Base-by-base conservation (phyloP, 352 stramenopile species). In the Plasmopara muralis region DNA sequence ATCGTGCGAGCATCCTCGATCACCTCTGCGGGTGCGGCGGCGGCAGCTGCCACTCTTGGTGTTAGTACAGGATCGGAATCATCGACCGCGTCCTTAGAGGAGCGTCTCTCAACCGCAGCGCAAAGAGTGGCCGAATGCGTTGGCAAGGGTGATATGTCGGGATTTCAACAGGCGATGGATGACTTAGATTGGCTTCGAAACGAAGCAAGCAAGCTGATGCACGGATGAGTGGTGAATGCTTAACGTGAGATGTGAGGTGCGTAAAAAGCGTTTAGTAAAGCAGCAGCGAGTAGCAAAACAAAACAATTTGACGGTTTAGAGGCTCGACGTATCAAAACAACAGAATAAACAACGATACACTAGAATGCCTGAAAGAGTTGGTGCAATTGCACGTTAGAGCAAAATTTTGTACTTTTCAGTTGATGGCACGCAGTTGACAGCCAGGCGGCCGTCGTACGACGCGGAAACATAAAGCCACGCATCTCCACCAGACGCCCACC, bases 401-500 rank as follows among this genome's bases (percentile, higher is more conserved):
- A 99, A 73, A 69, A 99, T 99, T 62, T 99, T 98, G 74, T 99
- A 99, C 67, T 99, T 99, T 70, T 99, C 97, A 6, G 97, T 97
- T 13, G 91, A 98, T 30, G 96, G 96, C 30, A 99, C 97, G 60
- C 98, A 84, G 72, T 98, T 95, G 13, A 98, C 66, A 29, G 95
- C 84, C 35, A 98, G 74, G 37, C 89, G 84, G 7, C 97, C 97
- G 68, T 99, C 95, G 68, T 94, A 98, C 28, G 89, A 98, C 10
- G 98, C 67, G 2, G 91, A 97, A 28, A 83, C 85, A 60, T 98
- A 98, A 45, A 97, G 74, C 96, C 96, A 99, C 31, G 96, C 95
- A 78, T 98, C 94, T 53, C 73, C 79, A 20, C 77, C 74, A 47
- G 89, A 92, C 18, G 60, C 57, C 97, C 97, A 99, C 12, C 87